Percentiles rank a stretch among this genome's conserved stretches.
Conservation (phyloP, 208 protist species). For the Wallacemonas sp. region DNA sequence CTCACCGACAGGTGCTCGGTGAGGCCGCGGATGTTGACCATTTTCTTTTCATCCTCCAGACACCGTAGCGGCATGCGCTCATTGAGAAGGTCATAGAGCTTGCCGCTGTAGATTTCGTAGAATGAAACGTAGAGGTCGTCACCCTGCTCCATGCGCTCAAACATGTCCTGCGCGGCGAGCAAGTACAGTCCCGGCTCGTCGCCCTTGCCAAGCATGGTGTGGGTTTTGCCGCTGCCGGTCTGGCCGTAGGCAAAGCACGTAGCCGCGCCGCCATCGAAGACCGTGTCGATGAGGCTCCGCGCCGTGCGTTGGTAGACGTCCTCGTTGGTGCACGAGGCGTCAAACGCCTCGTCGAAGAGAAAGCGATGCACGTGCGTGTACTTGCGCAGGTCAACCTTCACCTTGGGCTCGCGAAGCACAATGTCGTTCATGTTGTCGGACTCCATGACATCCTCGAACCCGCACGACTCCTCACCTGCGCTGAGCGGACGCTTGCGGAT, state of each 20-base stretch:
- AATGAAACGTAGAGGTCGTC: slow-evolving; percentile 56
- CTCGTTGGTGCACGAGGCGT: slow-evolving; percentile 85
- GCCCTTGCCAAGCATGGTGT: slow-evolving; percentile 87
- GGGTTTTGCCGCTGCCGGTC: slow-evolving; percentile 92
- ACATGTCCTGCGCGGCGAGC: slow-evolving; percentile 71
- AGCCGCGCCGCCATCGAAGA: slow-evolving; percentile 64
- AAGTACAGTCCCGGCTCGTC: slow-evolving; percentile 71
- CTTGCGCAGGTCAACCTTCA: slow-evolving; percentile 95
- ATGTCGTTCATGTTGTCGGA: slow-evolving; percentile 67
- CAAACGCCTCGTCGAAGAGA: slow-evolving; percentile 96
- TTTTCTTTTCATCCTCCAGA: slow-evolving; percentile 66
- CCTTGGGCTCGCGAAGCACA: slow-evolving; percentile 83
- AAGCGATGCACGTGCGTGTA: slow-evolving; percentile 97
- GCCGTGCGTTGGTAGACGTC: slow-evolving; percentile 91
- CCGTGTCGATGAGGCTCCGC: slow-evolving; percentile 57
- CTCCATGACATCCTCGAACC: slow-evolving; percentile 82
- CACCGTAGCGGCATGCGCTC: slow-evolving; percentile 57
- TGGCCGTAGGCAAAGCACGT: slow-evolving; percentile 92
- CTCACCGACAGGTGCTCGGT: slow-evolving; percentile 48
- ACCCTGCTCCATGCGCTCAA: slow-evolving; percentile 46
- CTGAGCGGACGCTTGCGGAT: slow-evolving; percentile 93
- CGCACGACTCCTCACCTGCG: slow-evolving; percentile 48
- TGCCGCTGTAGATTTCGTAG: slow-evolving; percentile 88
- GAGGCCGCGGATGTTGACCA: slow-evolving; percentile 70
- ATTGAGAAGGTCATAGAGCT: slow-evolving; percentile 80